These are phyloP conservation scores for Adansonia rubrostipa DNA, from an alignment of 441 rosid genomes.

Conservation along the genomic window DNA sequence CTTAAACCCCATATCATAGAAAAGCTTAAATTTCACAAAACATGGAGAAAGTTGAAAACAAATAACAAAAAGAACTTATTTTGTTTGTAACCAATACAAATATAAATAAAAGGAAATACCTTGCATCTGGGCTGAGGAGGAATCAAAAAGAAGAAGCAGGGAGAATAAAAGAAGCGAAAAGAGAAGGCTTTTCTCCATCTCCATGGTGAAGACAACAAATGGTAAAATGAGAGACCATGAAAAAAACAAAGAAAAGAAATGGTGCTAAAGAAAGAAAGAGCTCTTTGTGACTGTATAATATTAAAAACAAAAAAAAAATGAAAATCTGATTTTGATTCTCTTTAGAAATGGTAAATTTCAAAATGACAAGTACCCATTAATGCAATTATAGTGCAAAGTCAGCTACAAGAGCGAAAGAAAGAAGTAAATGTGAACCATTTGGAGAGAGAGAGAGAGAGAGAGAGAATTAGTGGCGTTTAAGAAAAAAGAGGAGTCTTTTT, in stretches of 20 bases:
- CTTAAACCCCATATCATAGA: not conserved
- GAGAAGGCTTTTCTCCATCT: slow-evolving; percentile 53
- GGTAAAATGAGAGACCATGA: slow-evolving; percentile 33
- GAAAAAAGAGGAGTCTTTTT: slow-evolving; percentile 8
- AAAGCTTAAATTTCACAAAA: slow-evolving; percentile 17
- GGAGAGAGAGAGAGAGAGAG: slow-evolving; percentile 11
- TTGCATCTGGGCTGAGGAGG: slow-evolving; percentile 62
- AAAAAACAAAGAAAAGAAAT: slow-evolving; percentile 18
- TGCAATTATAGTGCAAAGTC: not conserved
- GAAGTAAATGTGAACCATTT: slow-evolving; percentile 4
- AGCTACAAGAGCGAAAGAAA: not conserved
- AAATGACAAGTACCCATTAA: slow-evolving; percentile 9
- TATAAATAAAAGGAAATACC: slow-evolving; percentile 43
- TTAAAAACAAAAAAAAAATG: not conserved
- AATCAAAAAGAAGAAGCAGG: slow-evolving; percentile 43
- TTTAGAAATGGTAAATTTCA: not conserved
- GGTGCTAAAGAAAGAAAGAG: slow-evolving; percentile 19
- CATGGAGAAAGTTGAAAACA: slow-evolving; percentile 4
- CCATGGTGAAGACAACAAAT: slow-evolving; percentile 25
- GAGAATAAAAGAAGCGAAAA: slow-evolving; percentile 28
- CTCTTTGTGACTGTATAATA: slow-evolving; percentile 15
- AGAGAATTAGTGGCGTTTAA: not conserved
- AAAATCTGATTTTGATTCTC: not conserved
- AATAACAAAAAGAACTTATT: slow-evolving; percentile 11
- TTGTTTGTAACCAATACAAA: not conserved